Evolutionary conservation across 805 yeast species (phyloP), one percentile per base, ranked within the genome.

Genomic region (Saccharomycodes ludwigii): DNA sequence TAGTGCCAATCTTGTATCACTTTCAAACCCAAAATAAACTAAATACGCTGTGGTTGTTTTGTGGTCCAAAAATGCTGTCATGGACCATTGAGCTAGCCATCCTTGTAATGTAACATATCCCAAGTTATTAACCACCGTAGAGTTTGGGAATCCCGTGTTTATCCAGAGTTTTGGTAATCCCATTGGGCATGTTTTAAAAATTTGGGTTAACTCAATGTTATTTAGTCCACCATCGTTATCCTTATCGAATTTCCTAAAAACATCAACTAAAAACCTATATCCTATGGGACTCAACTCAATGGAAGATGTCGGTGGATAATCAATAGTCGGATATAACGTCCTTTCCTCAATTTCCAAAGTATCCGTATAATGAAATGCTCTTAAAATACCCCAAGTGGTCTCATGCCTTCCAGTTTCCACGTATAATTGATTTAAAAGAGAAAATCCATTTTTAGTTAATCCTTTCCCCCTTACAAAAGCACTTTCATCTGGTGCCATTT

Each of bases 81-180:
- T 80, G 44, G 88, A 78, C 99, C 99, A 91, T 47, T 88, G 97
- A 0, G 98, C 98, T 23, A 91, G 58, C 99, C 99, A 91, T 3
- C 99, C 98, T 58, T 93, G 98, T 18, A 91, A 56, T 0, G 97
- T 84, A 4, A 91, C 85, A 49, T 74, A 70, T 0, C 95, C 96
- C 40, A 75, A 76, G 41, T 85, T 95, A 49, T 85, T 86, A 32
- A 94, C 71, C 2, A 88, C 95, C 8, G 94, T 82, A 1, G 94
- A 73, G 17, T 68, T 62, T 0, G 99, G 99, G 48, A 91, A 91
- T 41, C 76, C 76, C 0, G 82, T 68, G 10, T 81, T 85, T 22
- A 66, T 64, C 99, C 99, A 91, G 6, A 80, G 61, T 35, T 65
- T 65, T 0, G 99, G 99, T 2, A 85, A 65, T 0, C 96, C 97